Evolutionary conservation across 225 moss, liverwort and hornwort species (phyloP), one percentile per base, ranked within the genome.

Genomic region (Neckera pumila): DNA sequence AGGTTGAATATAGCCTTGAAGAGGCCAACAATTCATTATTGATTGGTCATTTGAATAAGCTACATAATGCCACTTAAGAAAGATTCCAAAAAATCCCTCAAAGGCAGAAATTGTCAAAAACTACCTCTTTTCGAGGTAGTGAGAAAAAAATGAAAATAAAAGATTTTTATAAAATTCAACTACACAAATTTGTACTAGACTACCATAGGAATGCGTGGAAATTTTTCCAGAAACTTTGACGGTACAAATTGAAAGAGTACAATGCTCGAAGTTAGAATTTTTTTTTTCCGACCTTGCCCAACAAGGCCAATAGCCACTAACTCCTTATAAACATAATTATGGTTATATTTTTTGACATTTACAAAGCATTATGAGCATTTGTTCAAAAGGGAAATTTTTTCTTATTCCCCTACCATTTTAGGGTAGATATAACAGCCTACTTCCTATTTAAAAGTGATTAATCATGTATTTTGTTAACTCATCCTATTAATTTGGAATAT

Each of bases 301-400:
- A 23, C 1, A 70, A 0, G 4, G 6, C 1, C 23, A 38, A 40
- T 2, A 13, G 0, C 16, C 43, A 42, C 22, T 4, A 38, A 70
- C 4, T 42, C 26, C 5, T n/a, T n/a, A n/a, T n/a, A n/a, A n/a
- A n/a, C n/a, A n/a, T n/a, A n/a, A n/a, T n/a, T n/a, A 72, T 27
- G 3, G 0, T 43, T 64, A 8, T 34, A 14, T 71, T 43, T 22
- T 72, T 27, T 15, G 0, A 25, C 14, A 27, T 26, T 73, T 73
- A 14, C 17, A 45, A 10, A 0, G 0, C 10, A 53, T 3, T 14
- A 34, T 0, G 0, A 76, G 1, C 0, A 0, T 77, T 54, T 0
- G 1, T 36, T n/a, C 25, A 2, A 2, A 54, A 56, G 2, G 2
- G 0, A 0, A 36, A 0, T 36, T 14, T 23, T 23, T 25, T 2